These are phyloP conservation scores for Penicillium sp. DNA, from an alignment of 2,329 filamentous ascomycete genomes.

Conservation along the genomic window DNA sequence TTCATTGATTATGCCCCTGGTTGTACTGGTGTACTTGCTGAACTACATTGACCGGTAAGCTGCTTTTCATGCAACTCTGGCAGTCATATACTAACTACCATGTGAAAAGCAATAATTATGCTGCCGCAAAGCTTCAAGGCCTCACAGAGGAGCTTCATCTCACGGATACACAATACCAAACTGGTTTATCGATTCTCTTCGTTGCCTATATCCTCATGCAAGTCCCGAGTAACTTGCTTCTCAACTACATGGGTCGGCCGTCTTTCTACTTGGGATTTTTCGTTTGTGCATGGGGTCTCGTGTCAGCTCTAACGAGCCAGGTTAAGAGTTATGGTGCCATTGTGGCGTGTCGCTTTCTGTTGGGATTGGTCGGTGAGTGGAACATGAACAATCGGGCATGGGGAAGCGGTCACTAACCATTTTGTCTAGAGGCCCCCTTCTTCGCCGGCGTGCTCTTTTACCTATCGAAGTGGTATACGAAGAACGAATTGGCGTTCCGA, in stretches of 20 bases:
- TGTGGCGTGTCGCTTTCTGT: conserved; percentile 47
- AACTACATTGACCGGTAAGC: conserved; percentile 45
- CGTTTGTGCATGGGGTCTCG: conserved; percentile 47
- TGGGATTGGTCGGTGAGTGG: conserved; percentile 41
- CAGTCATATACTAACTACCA: neutral
- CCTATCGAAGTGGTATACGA: conserved; percentile 56
- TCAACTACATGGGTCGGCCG: conserved; percentile 45
- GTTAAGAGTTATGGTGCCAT: conserved; percentile 45
- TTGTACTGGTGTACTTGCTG: conserved; percentile 43
- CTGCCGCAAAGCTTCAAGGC: conserved; percentile 46
- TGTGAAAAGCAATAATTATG: conserved; percentile 46
- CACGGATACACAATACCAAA: conserved; percentile 39
- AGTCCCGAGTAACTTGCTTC: conserved; percentile 49
- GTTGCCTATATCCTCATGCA: conserved; percentile 48
- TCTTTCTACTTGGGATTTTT: conserved; percentile 48
- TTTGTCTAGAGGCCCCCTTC: conserved; percentile 44
- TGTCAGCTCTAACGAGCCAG: conserved; percentile 46
- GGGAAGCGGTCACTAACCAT: neutral
- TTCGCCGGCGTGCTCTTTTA: conserved; percentile 51
- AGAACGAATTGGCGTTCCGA: conserved; percentile 52
- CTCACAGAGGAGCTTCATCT: conserved; percentile 40
- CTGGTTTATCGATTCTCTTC: conserved; percentile 46
- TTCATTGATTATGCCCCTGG: conserved; percentile 39
- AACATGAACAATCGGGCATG: neutral
- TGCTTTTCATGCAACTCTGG: neutral